phyloP scores from a whole-genome alignment of 176 grass and related monocot species.

The Sorghum bicolor region Sorghum_bicolor_NCBIv3 NC_012878.2:47794001-47794500 shows the following conservation, averaged over 20 bases:
- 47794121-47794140: conserved; percentile 20
- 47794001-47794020: conserved; percentile 52
- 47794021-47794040: conserved; percentile 47
- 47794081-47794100: conserved; percentile 12
- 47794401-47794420: background rate
- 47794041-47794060: conserved; percentile 26
- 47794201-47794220: conserved; percentile 39
- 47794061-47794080: conserved; percentile 26
- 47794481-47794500: background rate
- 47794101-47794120: conserved; percentile 7
- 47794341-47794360: background rate
- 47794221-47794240: conserved; percentile 38
- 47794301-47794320: background rate
- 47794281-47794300: conserved; percentile 14
- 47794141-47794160: background rate
- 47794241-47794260: conserved; percentile 40
- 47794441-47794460: background rate
- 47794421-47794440: background rate
- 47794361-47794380: background rate
- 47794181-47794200: conserved; percentile 12
- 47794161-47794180: conserved; percentile 25
- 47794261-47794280: conserved; percentile 47
- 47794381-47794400: background rate
- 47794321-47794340: conserved; percentile 8
- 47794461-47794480: background rate